Base-by-base conservation (phyloP, 768 basidiomycete species). In the Hericium rajendrae region DNA sequence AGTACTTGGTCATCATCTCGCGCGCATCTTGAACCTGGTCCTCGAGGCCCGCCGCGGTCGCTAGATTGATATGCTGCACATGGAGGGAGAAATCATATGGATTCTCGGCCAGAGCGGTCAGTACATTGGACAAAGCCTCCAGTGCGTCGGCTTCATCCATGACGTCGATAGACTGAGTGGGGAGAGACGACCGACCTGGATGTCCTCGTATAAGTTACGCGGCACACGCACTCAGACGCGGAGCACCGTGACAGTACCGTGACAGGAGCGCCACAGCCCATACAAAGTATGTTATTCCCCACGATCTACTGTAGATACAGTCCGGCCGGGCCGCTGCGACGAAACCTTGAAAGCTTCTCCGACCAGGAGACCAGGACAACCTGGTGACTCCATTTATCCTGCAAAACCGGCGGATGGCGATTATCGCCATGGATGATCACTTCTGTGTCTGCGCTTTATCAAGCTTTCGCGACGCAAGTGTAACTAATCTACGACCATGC, bases 61-160 rank as follows among this genome's bases (percentile, higher is more conserved):
- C 79, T 4, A 90, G 71, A 48, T 73, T 75, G 57, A 91, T 81
- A 67, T 91, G 85, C 62, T 84, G 76, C 0, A 73, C 74, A 73
- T 92, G 89, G 0, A 85, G 73, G 24, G 73, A 66, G n/a, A 85
- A 67, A 62, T 86, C 79, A 63, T 79, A 81, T 0, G 88, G 81
- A 52, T 77, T 78, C 49, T 78, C 72, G 0, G 82, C 76, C 11
- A 92, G 71, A 53, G 77, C 71, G 22, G 76, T 80, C 57, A 91
- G 77, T 10, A 85, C 62, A 62, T 78, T 75, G 4, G 80, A 76
- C 12, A 90, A 74, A 9, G 82, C 84, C 52, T 88, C 84, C 55
- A 91, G 77, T 28, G 79, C 75, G 56, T 81, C 73, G 32, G 76
- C 69, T 64, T 83, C 80, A 66, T 84, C 76, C 83, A 84, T 85